These are phyloP conservation scores for Cubamyces lactineus DNA, from an alignment of 768 basidiomycete species.

Conservation along the genomic window DNA sequence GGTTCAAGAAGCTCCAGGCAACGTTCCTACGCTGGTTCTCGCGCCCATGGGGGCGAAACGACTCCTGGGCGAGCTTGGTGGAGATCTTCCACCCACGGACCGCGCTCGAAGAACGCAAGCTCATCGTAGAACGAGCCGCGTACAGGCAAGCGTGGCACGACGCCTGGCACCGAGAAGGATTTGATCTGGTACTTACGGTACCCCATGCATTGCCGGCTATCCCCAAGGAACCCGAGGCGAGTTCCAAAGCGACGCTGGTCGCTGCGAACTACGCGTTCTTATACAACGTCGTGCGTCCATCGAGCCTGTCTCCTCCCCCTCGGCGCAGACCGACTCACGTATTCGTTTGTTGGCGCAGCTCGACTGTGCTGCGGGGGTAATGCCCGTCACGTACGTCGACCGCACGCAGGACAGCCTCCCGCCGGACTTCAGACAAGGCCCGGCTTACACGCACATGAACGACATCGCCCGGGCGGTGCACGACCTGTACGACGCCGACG, in stretches of 20 bases:
- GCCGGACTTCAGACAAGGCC: constrained; percentile 28
- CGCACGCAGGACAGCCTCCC: constrained; percentile 37
- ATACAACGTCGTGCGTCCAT: constrained; percentile 46
- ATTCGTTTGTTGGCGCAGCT: constrained; percentile 32
- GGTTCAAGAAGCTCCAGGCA: constrained; percentile 30
- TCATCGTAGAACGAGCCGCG: constrained; percentile 31
- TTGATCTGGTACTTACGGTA: constrained; percentile 45
- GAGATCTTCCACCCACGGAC: constrained; percentile 26
- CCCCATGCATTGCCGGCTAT: constrained; percentile 45
- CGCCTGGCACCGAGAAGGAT: constrained; percentile 27
- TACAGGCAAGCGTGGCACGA: constrained; percentile 33
- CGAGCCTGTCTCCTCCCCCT: neutral
- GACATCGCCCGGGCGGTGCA: constrained; percentile 44
- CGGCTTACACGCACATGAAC: constrained; percentile 35
- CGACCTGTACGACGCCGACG: constrained; percentile 43
- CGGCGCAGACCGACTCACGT: neutral
- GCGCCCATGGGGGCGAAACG: constrained; percentile 32
- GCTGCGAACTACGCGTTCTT: constrained; percentile 41
- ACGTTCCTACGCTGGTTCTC: constrained; percentile 32
- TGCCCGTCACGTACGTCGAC: constrained; percentile 49
- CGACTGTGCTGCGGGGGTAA: constrained; percentile 48
- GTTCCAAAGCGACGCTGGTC: constrained; percentile 37
- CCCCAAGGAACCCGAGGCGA: constrained; percentile 32
- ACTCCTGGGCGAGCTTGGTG: constrained; percentile 33
- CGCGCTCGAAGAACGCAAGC: constrained; percentile 29